These are phyloP conservation scores for Fennellomyces sp. DNA, from an alignment of 371 early-diverging fungal genomes.

Conservation along the genomic window DNA sequence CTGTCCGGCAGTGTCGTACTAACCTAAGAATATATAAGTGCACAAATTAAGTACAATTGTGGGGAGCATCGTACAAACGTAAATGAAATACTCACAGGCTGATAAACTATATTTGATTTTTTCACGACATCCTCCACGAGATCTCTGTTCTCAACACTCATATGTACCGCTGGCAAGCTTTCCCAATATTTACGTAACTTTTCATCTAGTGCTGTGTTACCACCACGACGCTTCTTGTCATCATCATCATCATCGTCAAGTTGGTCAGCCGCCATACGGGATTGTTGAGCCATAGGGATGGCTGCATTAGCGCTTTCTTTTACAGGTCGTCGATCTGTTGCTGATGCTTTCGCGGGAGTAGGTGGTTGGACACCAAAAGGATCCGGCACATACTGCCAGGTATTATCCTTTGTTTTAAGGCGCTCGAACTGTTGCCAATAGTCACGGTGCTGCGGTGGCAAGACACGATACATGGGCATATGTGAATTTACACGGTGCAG, in stretches of 20 bases:
- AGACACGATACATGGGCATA: constrained; percentile 68
- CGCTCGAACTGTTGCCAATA: constrained; percentile 74
- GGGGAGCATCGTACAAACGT: neutral
- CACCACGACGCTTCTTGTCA: constrained; percentile 13
- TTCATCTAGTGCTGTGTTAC: constrained; percentile 37
- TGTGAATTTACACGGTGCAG: constrained; percentile 81
- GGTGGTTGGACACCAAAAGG: constrained; percentile 67
- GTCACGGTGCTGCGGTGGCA: constrained; percentile 77
- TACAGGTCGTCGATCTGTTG: constrained; percentile 14
- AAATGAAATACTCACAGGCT: constrained; percentile 22
- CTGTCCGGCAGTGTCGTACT: constrained; percentile 34
- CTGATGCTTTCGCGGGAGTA: constrained; percentile 14
- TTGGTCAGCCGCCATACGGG: neutral
- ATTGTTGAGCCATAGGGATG: constrained; percentile 34
- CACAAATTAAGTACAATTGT: neutral
- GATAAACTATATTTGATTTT: constrained; percentile 31
- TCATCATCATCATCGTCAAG: neutral
- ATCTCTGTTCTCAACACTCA: constrained; percentile 65
- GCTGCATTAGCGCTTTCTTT: constrained; percentile 43
- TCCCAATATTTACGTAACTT: constrained; percentile 65
- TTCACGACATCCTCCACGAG: constrained; percentile 68
- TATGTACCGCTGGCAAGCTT: constrained; percentile 69
- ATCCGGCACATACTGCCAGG: constrained; percentile 74
- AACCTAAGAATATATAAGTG: constrained; percentile 14
- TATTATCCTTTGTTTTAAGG: constrained; percentile 43